These are phyloP conservation scores for Candida corydali DNA, from an alignment of 805 yeast species.

Conservation along the genomic window DNA sequence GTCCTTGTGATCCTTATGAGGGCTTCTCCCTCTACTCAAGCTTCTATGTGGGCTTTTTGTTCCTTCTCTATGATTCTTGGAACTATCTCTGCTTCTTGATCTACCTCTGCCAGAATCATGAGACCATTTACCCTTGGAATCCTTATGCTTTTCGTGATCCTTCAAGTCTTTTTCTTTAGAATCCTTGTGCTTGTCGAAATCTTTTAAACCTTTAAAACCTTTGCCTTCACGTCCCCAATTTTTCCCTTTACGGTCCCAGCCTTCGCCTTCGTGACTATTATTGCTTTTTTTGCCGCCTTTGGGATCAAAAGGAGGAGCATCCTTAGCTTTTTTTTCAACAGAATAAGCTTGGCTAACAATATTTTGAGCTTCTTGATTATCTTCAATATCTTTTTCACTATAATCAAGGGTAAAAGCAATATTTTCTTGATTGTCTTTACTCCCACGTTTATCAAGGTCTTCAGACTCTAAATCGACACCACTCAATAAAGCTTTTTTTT, in stretches of 20 bases:
- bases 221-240: neutral
- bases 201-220: neutral
- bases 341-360: slow-evolving; percentile 1
- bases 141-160: too few relatives aligned
- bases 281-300: neutral
- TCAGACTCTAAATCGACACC: neutral
- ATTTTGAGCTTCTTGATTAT: slow-evolving; percentile 2
- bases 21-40: neutral
- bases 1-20: neutral
- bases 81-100: too few relatives aligned
- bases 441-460: slow-evolving; percentile 2
- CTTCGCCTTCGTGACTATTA: neutral
- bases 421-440: neutral
- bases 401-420: neutral
- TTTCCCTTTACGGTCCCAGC: neutral
- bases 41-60: neutral
- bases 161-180: too few relatives aligned
- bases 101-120: neutral
- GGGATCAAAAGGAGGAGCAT: neutral
- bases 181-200: too few relatives aligned
- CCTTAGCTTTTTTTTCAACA: slow-evolving; percentile 3
- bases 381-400: neutral
- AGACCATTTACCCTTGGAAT: too few relatives aligned
- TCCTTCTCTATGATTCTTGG: too few relatives aligned
- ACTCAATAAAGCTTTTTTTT: neutral